phyloP scores from a whole-genome alignment of 345 rosid species.

The Barbarea vulgaris region DNA sequence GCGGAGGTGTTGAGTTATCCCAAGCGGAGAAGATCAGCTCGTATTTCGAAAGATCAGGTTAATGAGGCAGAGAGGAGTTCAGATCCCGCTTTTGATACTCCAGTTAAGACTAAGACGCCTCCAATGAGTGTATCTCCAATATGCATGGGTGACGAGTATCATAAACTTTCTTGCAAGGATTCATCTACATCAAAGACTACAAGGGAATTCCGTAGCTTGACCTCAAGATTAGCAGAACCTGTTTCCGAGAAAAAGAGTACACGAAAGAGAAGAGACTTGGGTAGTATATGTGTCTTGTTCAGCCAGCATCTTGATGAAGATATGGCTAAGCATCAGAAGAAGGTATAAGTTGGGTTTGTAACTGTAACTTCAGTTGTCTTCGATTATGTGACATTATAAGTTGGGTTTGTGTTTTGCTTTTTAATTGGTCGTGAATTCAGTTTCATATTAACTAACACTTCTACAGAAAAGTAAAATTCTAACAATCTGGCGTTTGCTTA shows the following conservation, averaged over 20 bases:
- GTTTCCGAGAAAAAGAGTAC: conserved; percentile 50
- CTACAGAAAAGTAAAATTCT: conserved; percentile 14
- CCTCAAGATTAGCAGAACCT: conserved; percentile 42
- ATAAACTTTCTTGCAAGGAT: conserved; percentile 59
- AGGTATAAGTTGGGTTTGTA: conserved; percentile 52
- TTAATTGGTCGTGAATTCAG: background rate
- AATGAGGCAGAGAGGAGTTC: conserved; percentile 39
- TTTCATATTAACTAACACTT: background rate
- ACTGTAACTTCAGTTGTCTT: background rate
- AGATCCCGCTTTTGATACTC: conserved; percentile 34
- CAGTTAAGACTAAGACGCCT: conserved; percentile 44
- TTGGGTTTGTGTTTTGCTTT: background rate
- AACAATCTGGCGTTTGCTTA: conserved; percentile 21
- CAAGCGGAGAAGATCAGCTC: conserved; percentile 58
- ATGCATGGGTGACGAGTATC: conserved; percentile 79
- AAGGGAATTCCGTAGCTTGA: conserved; percentile 58
- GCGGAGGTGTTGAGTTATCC: conserved; percentile 43
- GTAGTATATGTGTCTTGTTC: conserved; percentile 62
- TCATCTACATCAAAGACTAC: conserved; percentile 47
- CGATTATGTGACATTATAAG: background rate
- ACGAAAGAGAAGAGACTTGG: conserved; percentile 80
- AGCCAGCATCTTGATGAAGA: conserved; percentile 91
- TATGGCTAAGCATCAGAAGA: conserved; percentile 70
- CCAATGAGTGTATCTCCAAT: conserved; percentile 66
- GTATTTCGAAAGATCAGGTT: conserved; percentile 37